Evolutionary conservation across 495 filamentous ascomycete genomes (phyloP).

Genomic region (Penicillium macrosclerotiorum): DNA sequence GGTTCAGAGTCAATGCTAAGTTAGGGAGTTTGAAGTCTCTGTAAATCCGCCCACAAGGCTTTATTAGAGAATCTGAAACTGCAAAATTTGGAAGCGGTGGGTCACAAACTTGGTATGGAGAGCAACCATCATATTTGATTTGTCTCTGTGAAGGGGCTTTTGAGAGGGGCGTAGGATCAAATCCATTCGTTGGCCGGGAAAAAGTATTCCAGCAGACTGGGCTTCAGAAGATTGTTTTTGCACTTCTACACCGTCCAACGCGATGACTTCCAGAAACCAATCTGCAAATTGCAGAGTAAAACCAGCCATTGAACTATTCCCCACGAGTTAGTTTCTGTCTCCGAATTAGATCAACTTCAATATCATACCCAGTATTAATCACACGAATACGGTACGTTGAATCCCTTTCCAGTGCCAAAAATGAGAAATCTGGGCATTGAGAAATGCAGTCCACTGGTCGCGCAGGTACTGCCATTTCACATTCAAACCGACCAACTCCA

Average conservation of each 20-base stretch:
- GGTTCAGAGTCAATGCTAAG: slow-evolving; percentile 38
- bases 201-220: slow-evolving; percentile 41
- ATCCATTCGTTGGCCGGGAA: slow-evolving; percentile 52
- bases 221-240: slow-evolving; percentile 14
- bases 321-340: background rate
- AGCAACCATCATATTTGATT: slow-evolving; percentile 31
- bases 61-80: too few relatives aligned
- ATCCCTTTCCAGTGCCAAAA: slow-evolving; percentile 21
- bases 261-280: slow-evolving; percentile 29
- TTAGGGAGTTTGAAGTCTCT: slow-evolving; percentile 50
- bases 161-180: slow-evolving; percentile 27
- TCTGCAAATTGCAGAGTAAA: slow-evolving; percentile 35
- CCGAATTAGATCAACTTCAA: background rate
- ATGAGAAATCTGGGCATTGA: slow-evolving; percentile 13
- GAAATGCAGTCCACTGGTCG: slow-evolving; percentile 43
- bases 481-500: slow-evolving; percentile 47
- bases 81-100: too few relatives aligned
- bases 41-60: too few relatives aligned
- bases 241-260: slow-evolving; percentile 43
- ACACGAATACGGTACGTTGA: slow-evolving; percentile 29
- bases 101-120: background rate
- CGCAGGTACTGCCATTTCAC: slow-evolving; percentile 47
- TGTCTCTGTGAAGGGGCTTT: too few relatives aligned
- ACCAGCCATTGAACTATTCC: slow-evolving; percentile 39
- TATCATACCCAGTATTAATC: slow-evolving; percentile 43